Base-by-base conservation (phyloP, 108 stramenopile genomes). In the Nannochloropsis oceanica region DNA sequence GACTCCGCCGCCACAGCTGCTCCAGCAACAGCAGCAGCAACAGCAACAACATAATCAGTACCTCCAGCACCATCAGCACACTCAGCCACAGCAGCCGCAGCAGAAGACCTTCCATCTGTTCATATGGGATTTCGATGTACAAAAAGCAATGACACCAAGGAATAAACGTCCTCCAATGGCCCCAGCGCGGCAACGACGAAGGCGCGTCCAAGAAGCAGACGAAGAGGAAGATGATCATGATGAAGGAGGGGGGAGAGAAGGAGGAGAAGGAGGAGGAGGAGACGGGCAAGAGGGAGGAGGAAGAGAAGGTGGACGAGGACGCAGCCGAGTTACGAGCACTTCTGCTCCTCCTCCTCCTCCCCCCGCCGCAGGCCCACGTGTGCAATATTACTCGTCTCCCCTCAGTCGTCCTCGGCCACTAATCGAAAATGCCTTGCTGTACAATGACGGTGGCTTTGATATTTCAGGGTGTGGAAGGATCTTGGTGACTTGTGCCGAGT, bases 381-480 rank as follows among this genome's bases (percentile, higher is more conserved):
- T 34, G 59, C 59, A 73, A 18, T 73, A n/a, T 2, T 84, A 11
- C n/a, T 34, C n/a, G 27, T 42, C 26, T 26, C 24, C 83, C 25
- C 24, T 27, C n/a, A 27, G 44, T 13, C 88, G 85, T 42, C 87
- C 87, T 13, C 85, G 88, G 24, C 44, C 50, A 20, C 9, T 90
- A 82, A 91, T 95, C 43, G 90, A 92, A n/a, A 93, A 94, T 80
- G 95, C 95, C 0, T 90, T 96, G 43, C 88, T 97, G 26, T 97
- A 97, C 91, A 97, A 96, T 79, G 97, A 97, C 90, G 96, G 97
- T 80, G 97, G 97, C 25, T 95, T 97, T 87, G 96, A 96, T 88
- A 90, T 97, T 11, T 96, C 95, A 12, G 88, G 91, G 44, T 95
- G 95, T 90, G 97, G 97, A 11, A 93, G 93, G 44, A 90, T 92